Percentiles rank a stretch among this genome's conserved stretches.
These are phyloP conservation scores for Magnaporthiopsis incrustans DNA, from an alignment of 2,329 filamentous ascomycete species.

Conservation along the genomic window DNA sequence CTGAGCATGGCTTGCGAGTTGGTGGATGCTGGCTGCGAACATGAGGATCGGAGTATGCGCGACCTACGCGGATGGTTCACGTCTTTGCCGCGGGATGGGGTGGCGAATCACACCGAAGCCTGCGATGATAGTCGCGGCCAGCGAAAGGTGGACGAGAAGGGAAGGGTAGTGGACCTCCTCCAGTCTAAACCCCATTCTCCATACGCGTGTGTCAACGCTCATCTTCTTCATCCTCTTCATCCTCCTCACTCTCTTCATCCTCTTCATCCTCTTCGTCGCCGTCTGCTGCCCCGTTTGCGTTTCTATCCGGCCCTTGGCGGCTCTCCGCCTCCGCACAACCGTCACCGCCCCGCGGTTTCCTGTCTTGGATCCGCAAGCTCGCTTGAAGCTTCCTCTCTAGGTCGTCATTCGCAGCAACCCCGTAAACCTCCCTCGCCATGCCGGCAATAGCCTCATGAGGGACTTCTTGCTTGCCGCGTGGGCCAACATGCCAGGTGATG, in stretches of 20 bases:
- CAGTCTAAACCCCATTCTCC: neutral
- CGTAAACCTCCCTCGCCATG: conserved; percentile 57
- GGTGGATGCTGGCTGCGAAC: neutral
- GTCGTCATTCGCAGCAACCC: conserved; percentile 38
- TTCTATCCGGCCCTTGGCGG: neutral
- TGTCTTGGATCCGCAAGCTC: conserved; percentile 47
- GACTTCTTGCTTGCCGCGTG: conserved; percentile 78
- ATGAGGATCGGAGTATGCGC: too few species aligned
- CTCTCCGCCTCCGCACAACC: neutral
- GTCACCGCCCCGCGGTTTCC: neutral
- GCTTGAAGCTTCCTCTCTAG: conserved; percentile 51
- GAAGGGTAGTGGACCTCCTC: neutral
- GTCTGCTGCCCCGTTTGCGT: neutral
- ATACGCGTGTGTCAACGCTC: neutral
- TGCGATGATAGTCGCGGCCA: neutral
- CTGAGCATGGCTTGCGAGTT: neutral
- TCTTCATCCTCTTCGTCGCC: neutral
- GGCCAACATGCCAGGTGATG: conserved; percentile 76
- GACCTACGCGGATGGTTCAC: neutral
- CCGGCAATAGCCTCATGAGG: conserved; percentile 67
- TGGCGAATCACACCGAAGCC: neutral
- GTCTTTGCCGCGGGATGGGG: neutral
- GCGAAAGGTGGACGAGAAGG: neutral
- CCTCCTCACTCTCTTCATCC: too few species aligned
- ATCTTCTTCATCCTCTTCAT: neutral